phyloP scores from a whole-genome alignment of 2,329 filamentous ascomycete species.

The Ascochyta pisi region DNA sequence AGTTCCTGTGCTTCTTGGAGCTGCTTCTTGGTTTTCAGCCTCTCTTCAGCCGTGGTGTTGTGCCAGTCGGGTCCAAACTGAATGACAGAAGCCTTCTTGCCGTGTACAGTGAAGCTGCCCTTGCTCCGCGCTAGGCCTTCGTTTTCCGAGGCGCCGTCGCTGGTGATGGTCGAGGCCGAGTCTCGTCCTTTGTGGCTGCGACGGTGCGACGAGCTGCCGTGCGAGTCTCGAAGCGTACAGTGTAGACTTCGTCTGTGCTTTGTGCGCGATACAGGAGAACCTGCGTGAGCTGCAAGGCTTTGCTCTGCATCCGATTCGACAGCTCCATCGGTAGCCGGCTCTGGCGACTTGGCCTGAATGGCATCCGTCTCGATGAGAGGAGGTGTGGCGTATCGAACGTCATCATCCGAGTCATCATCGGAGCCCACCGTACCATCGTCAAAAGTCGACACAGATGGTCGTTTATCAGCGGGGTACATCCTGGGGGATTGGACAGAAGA shows the following conservation, averaged over 20 bases:
- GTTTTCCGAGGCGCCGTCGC: conserved; percentile 57
- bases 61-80: conserved; percentile 95
- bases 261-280: conserved; percentile 62
- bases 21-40: conserved; percentile 48
- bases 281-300: conserved; percentile 34
- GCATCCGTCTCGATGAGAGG: conserved; percentile 37
- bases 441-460: conserved; percentile 44
- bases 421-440: conserved; percentile 39
- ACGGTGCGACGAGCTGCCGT: conserved; percentile 69
- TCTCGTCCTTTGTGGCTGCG: conserved; percentile 81
- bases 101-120: conserved; percentile 93
- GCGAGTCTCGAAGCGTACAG: conserved; percentile 82
- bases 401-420: conserved; percentile 41
- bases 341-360: conserved; percentile 33
- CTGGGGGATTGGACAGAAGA: conserved; percentile 45
- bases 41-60: conserved; percentile 54
- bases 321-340: conserved; percentile 32
- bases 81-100: conserved; percentile 96
- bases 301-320: conserved; percentile 41
- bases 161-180: conserved; percentile 65
- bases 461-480: conserved; percentile 40
- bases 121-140: conserved; percentile 79
- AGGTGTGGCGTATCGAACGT: conserved; percentile 41
- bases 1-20: conserved; percentile 43
- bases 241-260: conserved; percentile 87